phyloP scores from a whole-genome alignment of 2,329 filamentous ascomycete genomes.

The Alternaria sp. region DNA sequence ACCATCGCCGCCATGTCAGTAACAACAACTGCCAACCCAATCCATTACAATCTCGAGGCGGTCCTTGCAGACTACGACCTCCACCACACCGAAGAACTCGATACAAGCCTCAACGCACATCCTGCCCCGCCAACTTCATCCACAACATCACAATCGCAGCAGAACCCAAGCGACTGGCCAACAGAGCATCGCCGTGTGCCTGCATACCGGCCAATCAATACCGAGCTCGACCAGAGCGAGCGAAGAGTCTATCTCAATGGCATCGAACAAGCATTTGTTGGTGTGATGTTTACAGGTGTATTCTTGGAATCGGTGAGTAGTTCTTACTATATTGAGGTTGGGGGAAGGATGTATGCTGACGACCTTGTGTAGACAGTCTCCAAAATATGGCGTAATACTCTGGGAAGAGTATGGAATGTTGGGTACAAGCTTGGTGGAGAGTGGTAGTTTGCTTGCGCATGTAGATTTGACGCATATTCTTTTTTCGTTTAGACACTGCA shows the following conservation, averaged over 20 bases:
- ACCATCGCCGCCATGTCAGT: slow-evolving; percentile 50
- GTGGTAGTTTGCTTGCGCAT: slow-evolving; percentile 41
- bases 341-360: slow-evolving; percentile 2
- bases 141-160: slow-evolving; percentile 22
- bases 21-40: slow-evolving; percentile 54
- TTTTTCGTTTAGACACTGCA: background rate
- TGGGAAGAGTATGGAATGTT: slow-evolving; percentile 59
- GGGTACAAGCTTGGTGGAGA: slow-evolving; percentile 65
- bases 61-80: slow-evolving; percentile 59
- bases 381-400: slow-evolving; percentile 60
- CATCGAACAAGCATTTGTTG: slow-evolving; percentile 58
- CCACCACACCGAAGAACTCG: slow-evolving; percentile 50
- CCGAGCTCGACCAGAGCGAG: slow-evolving; percentile 52
- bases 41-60: slow-evolving; percentile 47
- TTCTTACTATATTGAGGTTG: background rate
- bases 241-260: slow-evolving; percentile 56
- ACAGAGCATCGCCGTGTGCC: slow-evolving; percentile 59
- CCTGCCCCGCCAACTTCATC: slow-evolving; percentile 32
- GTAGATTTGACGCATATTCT: background rate
- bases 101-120: slow-evolving; percentile 39
- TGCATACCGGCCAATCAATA: slow-evolving; percentile 57
- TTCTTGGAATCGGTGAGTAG: slow-evolving; percentile 54
- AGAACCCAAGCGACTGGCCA: slow-evolving; percentile 54
- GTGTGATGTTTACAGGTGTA: slow-evolving; percentile 61
- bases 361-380: slow-evolving; percentile 47